Evolutionary conservation across 2,329 filamentous ascomycete genomes (phyloP).

Genomic region (Xylariales sp.): DNA sequence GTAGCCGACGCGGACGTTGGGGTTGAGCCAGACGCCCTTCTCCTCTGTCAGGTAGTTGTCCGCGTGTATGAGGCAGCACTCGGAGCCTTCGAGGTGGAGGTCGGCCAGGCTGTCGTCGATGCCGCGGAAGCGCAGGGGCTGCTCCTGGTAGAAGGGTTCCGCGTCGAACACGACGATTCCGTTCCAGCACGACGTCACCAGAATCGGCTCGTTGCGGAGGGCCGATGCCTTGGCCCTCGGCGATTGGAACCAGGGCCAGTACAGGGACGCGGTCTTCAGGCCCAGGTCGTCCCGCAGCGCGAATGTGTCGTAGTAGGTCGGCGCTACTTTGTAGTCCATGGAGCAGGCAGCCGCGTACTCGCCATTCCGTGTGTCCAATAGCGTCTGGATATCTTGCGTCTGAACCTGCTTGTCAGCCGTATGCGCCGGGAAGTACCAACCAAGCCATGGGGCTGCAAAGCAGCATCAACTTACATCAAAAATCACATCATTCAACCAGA

Average conservation of each 20-base stretch:
- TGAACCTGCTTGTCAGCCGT: conserved; percentile 9
- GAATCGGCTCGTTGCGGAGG: conserved; percentile 45
- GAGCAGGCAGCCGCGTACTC: conserved; percentile 57
- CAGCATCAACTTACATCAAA: conserved; percentile 45
- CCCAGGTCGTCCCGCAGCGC: conserved; percentile 52
- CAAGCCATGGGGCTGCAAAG: too few species aligned
- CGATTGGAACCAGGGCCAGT: conserved; percentile 57
- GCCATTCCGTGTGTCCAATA: conserved; percentile 50
- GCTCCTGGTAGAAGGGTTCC: conserved; percentile 38
- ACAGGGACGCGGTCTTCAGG: conserved; percentile 44
- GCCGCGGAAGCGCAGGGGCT: conserved; percentile 55
- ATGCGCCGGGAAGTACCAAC: not conserved
- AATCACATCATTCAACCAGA: conserved; percentile 59
- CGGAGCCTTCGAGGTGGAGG: conserved; percentile 54
- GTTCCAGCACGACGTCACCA: conserved; percentile 66
- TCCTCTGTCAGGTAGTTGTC: conserved; percentile 44
- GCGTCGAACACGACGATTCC: conserved; percentile 49
- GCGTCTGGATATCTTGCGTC: conserved; percentile 42
- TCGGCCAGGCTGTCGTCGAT: conserved; percentile 51
- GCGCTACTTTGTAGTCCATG: conserved; percentile 51
- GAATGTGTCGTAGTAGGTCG: conserved; percentile 58
- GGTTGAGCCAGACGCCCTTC: conserved; percentile 51
- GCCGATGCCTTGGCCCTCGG: conserved; percentile 38
- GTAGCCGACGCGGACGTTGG: conserved; percentile 50
- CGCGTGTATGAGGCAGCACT: conserved; percentile 59